Evolutionary conservation across 306 rosid genomes (phyloP).

Genomic region (Prunus campanulata): DNA sequence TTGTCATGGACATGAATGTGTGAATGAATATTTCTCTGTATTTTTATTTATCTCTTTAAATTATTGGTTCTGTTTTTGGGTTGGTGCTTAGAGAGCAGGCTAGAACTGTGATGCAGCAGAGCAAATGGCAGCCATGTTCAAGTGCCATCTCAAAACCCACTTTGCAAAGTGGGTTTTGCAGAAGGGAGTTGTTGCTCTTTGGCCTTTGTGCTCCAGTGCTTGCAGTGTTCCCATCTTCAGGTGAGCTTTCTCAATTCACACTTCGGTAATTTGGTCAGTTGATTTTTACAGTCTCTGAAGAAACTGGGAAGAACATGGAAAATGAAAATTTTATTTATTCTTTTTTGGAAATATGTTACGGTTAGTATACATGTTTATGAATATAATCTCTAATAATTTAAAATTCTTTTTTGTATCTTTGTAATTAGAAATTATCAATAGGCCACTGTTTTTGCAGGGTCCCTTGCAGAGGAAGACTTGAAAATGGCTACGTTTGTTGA

Average conservation of each 20-base stretch:
- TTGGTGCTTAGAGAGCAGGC: slow-evolving; percentile 32
- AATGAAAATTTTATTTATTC: too few species aligned
- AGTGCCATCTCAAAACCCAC: slow-evolving; percentile 39
- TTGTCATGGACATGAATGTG: neutral
- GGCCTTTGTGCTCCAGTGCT: slow-evolving; percentile 56
- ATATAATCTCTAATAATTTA: neutral
- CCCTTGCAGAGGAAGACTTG: slow-evolving; percentile 64
- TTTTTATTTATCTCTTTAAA: neutral
- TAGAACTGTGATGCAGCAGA: slow-evolving; percentile 30
- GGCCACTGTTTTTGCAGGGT: slow-evolving; percentile 42
- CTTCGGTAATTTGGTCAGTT: neutral
- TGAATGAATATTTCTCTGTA: neutral
- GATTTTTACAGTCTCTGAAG: neutral
- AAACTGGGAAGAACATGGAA: neutral
- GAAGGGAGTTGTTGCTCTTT: slow-evolving; percentile 65
- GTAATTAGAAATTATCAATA: neutral
- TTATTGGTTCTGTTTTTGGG: neutral
- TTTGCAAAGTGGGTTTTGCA: slow-evolving; percentile 37
- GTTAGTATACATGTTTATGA: too few species aligned
- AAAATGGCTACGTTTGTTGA: slow-evolving; percentile 63
- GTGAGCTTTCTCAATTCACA: slow-evolving; percentile 29
- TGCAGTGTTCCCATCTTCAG: slow-evolving; percentile 39
- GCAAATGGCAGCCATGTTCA: slow-evolving; percentile 19
- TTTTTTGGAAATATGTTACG: too few species aligned
- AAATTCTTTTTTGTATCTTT: neutral